phyloP scores from a whole-genome alignment of 2,329 filamentous ascomycete genomes.

The Diatrype stigma region DNA sequence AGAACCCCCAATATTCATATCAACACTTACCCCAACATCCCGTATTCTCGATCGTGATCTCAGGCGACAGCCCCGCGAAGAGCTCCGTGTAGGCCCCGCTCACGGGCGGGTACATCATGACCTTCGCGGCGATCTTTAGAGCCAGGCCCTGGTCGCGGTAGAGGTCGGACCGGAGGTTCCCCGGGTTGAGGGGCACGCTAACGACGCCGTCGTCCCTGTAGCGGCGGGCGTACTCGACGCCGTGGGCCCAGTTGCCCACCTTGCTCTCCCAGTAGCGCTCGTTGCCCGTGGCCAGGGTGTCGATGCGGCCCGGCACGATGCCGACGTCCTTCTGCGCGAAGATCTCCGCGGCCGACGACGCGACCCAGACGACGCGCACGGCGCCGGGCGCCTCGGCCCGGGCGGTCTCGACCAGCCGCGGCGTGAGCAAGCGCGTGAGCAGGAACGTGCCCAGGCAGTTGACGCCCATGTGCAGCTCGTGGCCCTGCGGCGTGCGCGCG shows the following conservation, averaged over 20 bases:
- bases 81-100: slow-evolving; percentile 46
- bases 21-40: slow-evolving; percentile 25
- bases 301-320: slow-evolving; percentile 16
- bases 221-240: slow-evolving; percentile 10
- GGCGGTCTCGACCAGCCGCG: slow-evolving; percentile 19
- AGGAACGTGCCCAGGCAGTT: slow-evolving; percentile 1
- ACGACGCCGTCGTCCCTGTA: slow-evolving; percentile 23
- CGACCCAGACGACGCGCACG: slow-evolving; percentile 25
- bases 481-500: background rate
- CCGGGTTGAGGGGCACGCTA: slow-evolving; percentile 33
- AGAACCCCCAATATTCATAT: too few species aligned
- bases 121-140: slow-evolving; percentile 17
- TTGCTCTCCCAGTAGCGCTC: slow-evolving; percentile 13
- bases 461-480: background rate
- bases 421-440: background rate
- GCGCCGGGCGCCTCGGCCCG: slow-evolving; percentile 25
- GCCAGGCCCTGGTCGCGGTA: slow-evolving; percentile 24
- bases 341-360: slow-evolving; percentile 23
- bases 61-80: slow-evolving; percentile 40
- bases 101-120: slow-evolving; percentile 17
- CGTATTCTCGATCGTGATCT: slow-evolving; percentile 35
- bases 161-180: slow-evolving; percentile 36
- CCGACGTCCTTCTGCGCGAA: slow-evolving; percentile 9
- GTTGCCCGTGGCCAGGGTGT: slow-evolving; percentile 5
- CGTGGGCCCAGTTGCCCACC: slow-evolving; percentile 10